These are phyloP conservation scores for Inosperma sp. DNA, from an alignment of 768 basidiomycete genomes.

Conservation along the genomic window DNA sequence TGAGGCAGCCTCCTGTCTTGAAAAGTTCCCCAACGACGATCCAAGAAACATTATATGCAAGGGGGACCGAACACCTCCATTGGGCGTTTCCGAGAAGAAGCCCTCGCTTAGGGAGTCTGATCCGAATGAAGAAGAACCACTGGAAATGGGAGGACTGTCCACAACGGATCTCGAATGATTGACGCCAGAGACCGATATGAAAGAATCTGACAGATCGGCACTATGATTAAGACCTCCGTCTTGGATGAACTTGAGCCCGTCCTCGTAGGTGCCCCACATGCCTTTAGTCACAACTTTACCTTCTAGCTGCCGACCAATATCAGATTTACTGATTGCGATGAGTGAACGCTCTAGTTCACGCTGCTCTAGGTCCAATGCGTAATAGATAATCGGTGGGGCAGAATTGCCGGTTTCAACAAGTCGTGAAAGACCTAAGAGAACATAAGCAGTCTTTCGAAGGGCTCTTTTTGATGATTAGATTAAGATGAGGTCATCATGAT, in stretches of 20 bases:
- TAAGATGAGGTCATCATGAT: slow-evolving; percentile 1
- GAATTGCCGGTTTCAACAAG: slow-evolving; percentile 36
- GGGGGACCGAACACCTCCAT: slow-evolving; percentile 40
- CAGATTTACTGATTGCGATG: slow-evolving; percentile 55
- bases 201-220: slow-evolving; percentile 12
- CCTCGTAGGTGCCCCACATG: slow-evolving; percentile 88
- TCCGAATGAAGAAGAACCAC: slow-evolving; percentile 20
- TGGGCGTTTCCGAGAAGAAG: slow-evolving; percentile 46
- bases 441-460: slow-evolving; percentile 82
- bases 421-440: slow-evolving; percentile 67
- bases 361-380: slow-evolving; percentile 90
- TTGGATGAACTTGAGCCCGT: slow-evolving; percentile 75
- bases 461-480: slow-evolving; percentile 44
- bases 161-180: slow-evolving; percentile 13
- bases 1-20: slow-evolving; percentile 55
- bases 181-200: too few species aligned
- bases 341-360: slow-evolving; percentile 82
- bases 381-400: slow-evolving; percentile 65
- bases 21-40: slow-evolving; percentile 89
- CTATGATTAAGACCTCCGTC: slow-evolving; percentile 54
- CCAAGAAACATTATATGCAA: slow-evolving; percentile 90
- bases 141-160: slow-evolving; percentile 40
- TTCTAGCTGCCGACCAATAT: slow-evolving; percentile 53
- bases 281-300: slow-evolving; percentile 81
- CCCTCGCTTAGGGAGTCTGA: slow-evolving; percentile 18